A percentile compares a stretch with the other conserved stretches of the same genome.
These are phyloP conservation scores for Candida sp. DNA, from an alignment of 1,139 yeast genomes.

Conservation along the genomic window DNA sequence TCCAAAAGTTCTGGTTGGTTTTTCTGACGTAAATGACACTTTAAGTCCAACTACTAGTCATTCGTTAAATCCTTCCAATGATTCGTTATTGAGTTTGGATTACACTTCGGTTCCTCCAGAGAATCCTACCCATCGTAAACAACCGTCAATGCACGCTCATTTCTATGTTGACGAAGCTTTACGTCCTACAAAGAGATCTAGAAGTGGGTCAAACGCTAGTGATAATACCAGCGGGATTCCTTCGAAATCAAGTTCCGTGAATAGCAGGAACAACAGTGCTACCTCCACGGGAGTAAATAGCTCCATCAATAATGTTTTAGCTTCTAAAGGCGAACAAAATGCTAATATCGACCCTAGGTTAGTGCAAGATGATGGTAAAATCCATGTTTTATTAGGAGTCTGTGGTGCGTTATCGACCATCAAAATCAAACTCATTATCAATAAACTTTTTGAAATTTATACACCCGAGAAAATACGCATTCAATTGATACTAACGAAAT, in stretches of 20 bases:
- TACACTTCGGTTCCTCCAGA: constrained; percentile 29
- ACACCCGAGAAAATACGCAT: constrained; percentile 71
- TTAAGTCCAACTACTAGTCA: constrained; percentile 9
- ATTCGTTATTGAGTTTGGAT: constrained; percentile 24
- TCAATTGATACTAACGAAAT: constrained; percentile 75
- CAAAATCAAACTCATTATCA: constrained; percentile 71
- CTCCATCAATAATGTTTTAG: constrained; percentile 3
- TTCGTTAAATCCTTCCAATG: constrained; percentile 6
- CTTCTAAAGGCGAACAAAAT: constrained; percentile 35
- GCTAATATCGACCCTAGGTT: constrained; percentile 72
- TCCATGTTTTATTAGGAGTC: constrained; percentile 83
- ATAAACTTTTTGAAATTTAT: constrained; percentile 76
- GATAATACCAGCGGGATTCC: neutral
- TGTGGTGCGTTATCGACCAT: constrained; percentile 85
- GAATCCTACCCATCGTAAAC: constrained; percentile 43
- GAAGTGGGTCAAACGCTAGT: constrained; percentile 32
- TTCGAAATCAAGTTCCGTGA: constrained; percentile 1
- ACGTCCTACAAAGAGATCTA: constrained; percentile 46
- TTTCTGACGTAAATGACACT: constrained; percentile 8
- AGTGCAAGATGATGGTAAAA: constrained; percentile 88
- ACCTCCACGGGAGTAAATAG: constrained; percentile 15
- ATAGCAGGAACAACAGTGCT: constrained; percentile 12
- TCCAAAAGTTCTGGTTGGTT: neutral
- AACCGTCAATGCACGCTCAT: constrained; percentile 75
- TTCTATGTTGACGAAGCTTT: constrained; percentile 71